Base-by-base conservation (phyloP, 176 grass and related monocot genomes). In the Musa beccarii region DNA sequence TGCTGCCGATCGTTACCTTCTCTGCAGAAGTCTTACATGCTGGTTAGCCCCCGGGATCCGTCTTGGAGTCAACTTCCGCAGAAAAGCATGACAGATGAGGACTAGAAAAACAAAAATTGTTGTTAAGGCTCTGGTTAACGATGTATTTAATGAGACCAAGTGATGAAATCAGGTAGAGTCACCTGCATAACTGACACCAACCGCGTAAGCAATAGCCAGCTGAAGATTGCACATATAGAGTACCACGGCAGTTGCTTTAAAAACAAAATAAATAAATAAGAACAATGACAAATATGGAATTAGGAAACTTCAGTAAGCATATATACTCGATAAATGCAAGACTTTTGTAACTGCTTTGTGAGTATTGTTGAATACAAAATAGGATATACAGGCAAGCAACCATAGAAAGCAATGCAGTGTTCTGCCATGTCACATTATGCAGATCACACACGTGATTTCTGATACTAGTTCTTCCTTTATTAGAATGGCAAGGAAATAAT, bases 141-240 rank as follows among this genome's bases (percentile, higher is more conserved):
- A 61, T 61, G 57, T 4, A n/a, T n/a, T 61, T 6, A 61, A n/a
- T 8, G 8, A 61, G 16, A 3, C 0, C 17, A 61, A 61, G 57
- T 1, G 1, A 61, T 61, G 57, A 19, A 61, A 20, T 61, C 3
- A n/a, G 14, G 57, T 8, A 3, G 29, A 34, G 13, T 61, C 17
- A 61, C 57, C 57, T 61, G 57, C 57, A 61, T 61, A 61, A 34
- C 67, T 69, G 16, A 69, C 67, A 50, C 67, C 67, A 10, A 50
- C 16, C 3, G 67, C 8, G 3, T 34, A 69, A 20, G 34, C 13
- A 10, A 69, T 11, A 10, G 43, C 43, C 3, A 70, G 68, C 49
- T 70, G 68, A 20, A 70, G 68, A 51, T 70, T 70, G 16, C 68
- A 50, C 8, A 43, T 16, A 11, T 68, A 68, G 25, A 68, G 66